These are phyloP conservation scores for Penicillium taxi DNA, from an alignment of 495 filamentous ascomycete genomes.

Conservation along the genomic window DNA sequence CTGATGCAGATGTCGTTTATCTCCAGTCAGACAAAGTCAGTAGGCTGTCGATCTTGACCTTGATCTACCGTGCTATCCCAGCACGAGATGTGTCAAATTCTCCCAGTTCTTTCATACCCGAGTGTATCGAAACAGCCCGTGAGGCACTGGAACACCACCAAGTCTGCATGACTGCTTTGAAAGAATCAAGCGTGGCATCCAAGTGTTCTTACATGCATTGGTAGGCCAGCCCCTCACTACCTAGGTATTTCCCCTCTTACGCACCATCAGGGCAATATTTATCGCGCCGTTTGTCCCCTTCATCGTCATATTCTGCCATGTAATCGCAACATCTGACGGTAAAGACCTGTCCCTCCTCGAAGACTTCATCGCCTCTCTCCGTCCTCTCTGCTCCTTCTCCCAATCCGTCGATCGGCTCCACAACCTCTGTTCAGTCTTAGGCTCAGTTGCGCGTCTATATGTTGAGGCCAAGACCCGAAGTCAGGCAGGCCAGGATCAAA, in stretches of 20 bases:
- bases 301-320: conserved; percentile 63
- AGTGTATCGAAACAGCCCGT: conserved; percentile 54
- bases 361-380: conserved; percentile 51
- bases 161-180: conserved; percentile 40
- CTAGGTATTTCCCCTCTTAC: conserved; percentile 1
- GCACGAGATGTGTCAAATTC: conserved; percentile 25
- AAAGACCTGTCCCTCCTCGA: conserved; percentile 46
- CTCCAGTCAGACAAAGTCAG: conserved; percentile 48
- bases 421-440: conserved; percentile 52
- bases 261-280: conserved; percentile 48
- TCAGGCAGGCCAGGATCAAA: conserved; percentile 32
- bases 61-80: conserved; percentile 58
- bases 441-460: conserved; percentile 54
- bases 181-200: conserved; percentile 34
- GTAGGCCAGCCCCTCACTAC: conserved; percentile 26
- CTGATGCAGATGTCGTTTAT: conserved; percentile 37
- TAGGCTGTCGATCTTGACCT: conserved; percentile 44
- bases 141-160: conserved; percentile 47
- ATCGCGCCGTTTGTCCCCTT: conserved; percentile 61
- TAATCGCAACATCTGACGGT: conserved; percentile 41
- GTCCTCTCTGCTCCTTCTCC: conserved; percentile 42
- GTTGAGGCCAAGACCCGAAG: conserved; percentile 50
- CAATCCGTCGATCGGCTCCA: conserved; percentile 52
- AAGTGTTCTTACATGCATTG: conserved; percentile 56
- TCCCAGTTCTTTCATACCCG: conserved; percentile 44